Evolutionary conservation across 345 rosid species (phyloP).

Genomic region (Streptanthus diversifolius): DNA sequence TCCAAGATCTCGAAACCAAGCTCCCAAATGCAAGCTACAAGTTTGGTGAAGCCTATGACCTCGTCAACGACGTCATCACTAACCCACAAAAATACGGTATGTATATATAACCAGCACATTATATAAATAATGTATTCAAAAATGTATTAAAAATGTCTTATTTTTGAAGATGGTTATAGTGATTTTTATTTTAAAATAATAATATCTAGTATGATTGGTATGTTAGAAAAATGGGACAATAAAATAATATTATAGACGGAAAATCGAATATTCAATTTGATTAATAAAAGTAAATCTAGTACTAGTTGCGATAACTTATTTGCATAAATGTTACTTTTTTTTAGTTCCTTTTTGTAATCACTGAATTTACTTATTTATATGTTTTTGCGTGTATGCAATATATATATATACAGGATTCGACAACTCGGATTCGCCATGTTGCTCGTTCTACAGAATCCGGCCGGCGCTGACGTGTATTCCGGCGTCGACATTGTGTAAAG

Average conservation of each 20-base stretch:
- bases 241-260: too few relatives aligned
- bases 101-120: background rate
- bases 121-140: background rate
- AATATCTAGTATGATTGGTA: too few relatives aligned
- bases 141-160: too few relatives aligned
- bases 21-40: slow-evolving; percentile 54
- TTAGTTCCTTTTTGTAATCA: background rate
- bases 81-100: slow-evolving; percentile 70
- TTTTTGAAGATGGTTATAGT: too few relatives aligned
- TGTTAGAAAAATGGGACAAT: too few relatives aligned
- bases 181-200: too few relatives aligned
- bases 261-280: too few relatives aligned
- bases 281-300: too few relatives aligned
- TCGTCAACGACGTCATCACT: slow-evolving; percentile 61
- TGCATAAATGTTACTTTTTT: background rate
- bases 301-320: too few relatives aligned
- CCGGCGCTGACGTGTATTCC: slow-evolving; percentile 90
- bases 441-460: slow-evolving; percentile 77
- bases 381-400: background rate
- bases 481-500: slow-evolving; percentile 71
- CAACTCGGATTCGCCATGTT: slow-evolving; percentile 81
- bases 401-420: slow-evolving; percentile 49
- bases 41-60: slow-evolving; percentile 88
- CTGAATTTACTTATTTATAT: background rate
- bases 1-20: slow-evolving; percentile 39